Evolutionary conservation across 768 basidiomycete species (phyloP).

Genomic region (Suillus bovinus): DNA sequence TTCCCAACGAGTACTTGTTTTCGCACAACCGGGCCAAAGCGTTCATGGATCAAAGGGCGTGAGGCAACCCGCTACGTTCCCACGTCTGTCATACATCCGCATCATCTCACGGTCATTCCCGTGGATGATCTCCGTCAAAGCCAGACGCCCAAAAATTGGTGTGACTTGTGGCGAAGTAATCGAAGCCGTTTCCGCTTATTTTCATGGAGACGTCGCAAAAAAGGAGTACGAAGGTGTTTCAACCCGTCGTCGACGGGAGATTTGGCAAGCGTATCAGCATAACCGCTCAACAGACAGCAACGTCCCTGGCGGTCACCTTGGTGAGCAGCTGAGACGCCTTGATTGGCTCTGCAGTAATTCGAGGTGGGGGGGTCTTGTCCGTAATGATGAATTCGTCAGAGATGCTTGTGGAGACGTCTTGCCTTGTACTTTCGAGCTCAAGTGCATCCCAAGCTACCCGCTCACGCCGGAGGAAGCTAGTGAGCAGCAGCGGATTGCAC

Average conservation of each 20-base stretch:
- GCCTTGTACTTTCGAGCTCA: slow-evolving; percentile 62
- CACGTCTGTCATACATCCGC: slow-evolving; percentile 52
- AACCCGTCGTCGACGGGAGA: slow-evolving; percentile 36
- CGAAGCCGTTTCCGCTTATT: slow-evolving; percentile 49
- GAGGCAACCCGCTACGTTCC: slow-evolving; percentile 65
- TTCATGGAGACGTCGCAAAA: slow-evolving; percentile 52
- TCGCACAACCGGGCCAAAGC: slow-evolving; percentile 58
- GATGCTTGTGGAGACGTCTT: slow-evolving; percentile 47
- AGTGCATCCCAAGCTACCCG: slow-evolving; percentile 47
- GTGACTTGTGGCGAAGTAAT: slow-evolving; percentile 71
- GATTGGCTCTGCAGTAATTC: slow-evolving; percentile 65
- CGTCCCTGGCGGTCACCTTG: slow-evolving; percentile 70
- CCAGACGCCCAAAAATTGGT: slow-evolving; percentile 46
- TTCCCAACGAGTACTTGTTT: slow-evolving; percentile 60
- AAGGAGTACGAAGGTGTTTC: slow-evolving; percentile 51
- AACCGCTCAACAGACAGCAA: slow-evolving; percentile 65
- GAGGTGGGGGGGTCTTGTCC: slow-evolving; percentile 61
- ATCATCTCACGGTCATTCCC: slow-evolving; percentile 57
- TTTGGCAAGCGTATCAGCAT: slow-evolving; percentile 55
- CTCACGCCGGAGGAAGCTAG: slow-evolving; percentile 50
- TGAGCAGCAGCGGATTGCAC: slow-evolving; percentile 39
- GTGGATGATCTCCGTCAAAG: slow-evolving; percentile 53
- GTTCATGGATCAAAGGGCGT: slow-evolving; percentile 70
- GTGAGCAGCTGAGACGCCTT: slow-evolving; percentile 59
- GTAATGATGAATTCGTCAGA: slow-evolving; percentile 44